A percentile compares a stretch with the other conserved stretches of the same genome.
phyloP scores from a whole-genome alignment of 2,329 filamentous ascomycete genomes.

The Pseudonectria buxi region DNA sequence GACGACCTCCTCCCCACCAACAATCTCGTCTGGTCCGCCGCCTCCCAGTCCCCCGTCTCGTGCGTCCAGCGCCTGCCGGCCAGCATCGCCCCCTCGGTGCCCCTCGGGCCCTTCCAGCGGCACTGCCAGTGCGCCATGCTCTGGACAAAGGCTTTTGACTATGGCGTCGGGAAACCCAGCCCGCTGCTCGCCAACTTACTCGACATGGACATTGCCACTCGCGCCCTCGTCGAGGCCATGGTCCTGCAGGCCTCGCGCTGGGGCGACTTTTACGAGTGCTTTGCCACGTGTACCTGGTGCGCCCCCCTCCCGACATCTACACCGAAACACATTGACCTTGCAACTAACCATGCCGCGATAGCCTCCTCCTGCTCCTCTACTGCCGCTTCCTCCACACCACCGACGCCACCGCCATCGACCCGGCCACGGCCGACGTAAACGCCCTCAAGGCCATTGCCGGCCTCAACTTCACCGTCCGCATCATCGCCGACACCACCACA shows the following conservation, averaged over 20 bases:
- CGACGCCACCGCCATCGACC: slow-evolving; percentile 16
- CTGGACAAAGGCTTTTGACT: slow-evolving; percentile 24
- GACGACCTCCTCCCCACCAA: slow-evolving; percentile 29
- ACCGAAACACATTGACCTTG: too few relatives aligned
- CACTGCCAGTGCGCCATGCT: slow-evolving; percentile 31
- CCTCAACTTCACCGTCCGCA: slow-evolving; percentile 31
- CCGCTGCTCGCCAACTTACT: slow-evolving; percentile 22
- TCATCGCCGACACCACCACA: slow-evolving; percentile 29
- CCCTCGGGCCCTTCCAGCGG: slow-evolving; percentile 29
- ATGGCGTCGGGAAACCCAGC: slow-evolving; percentile 10
- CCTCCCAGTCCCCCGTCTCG: slow-evolving; percentile 15
- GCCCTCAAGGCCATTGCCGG: slow-evolving; percentile 29
- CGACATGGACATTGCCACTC: slow-evolving; percentile 26
- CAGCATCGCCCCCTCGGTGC: slow-evolving; percentile 21
- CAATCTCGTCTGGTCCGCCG: slow-evolving; percentile 27
- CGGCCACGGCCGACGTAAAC: slow-evolving; percentile 21
- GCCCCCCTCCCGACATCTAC: slow-evolving; percentile 3
- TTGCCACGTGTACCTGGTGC: slow-evolving; percentile 29
- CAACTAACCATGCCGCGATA: slow-evolving; percentile 3
- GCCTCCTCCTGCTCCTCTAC: slow-evolving; percentile 28
- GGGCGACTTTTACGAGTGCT: slow-evolving; percentile 30
- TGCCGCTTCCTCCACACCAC: slow-evolving; percentile 25
- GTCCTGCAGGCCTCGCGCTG: slow-evolving; percentile 26
- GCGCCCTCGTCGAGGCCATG: slow-evolving; percentile 28
- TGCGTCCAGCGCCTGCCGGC: slow-evolving; percentile 22